Evolutionary conservation across 2,329 filamentous ascomycete species (phyloP), one percentile per base, ranked within the genome.

Genomic region (Sclerotinia spermophila): DNA sequence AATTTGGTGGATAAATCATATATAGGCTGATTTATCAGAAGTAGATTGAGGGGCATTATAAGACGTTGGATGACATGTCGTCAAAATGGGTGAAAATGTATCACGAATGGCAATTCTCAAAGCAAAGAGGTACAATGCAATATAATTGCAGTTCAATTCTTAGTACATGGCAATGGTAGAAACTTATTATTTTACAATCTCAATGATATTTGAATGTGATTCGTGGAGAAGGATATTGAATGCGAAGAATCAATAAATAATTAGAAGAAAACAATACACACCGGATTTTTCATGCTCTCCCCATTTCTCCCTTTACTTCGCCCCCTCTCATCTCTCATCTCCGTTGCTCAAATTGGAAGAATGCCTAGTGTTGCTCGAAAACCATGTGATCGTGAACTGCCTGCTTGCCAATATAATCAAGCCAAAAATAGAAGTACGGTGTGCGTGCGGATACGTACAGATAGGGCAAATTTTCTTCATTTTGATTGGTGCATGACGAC

Each of bases 11-110:
- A 27, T 53, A 5, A 15, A 40, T 15, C 15, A 21, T 40, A 11
- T 38, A 53, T 30, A 60, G 45, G 67, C 55, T 68, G 64, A 70
- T 65, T 58, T 27, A 68, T 73, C 60, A 53, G 72, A 68, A 61
- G 73, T 75, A 76, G 78, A 78, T 75, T 76, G 84, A 87, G 85
- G 84, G 86, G 82, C 81, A 83, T 85, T 79, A 85, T 86, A 86
- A 84, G 83, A 88, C 90, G 85, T 53, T 79, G 86, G 87, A 84
- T 87, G 87, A 82, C 84, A 53, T 84, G 85, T 82, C 84, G 86
- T 87, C 84, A 75, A 69, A 65, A 55, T 21, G n/a, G 51, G 40
- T 56, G 61, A 51, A 65, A 62, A 30, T 19, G 35, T 42, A 74
- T 73, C 69, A 73, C 66, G 59, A 53, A 21, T 48, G 27, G n/a